These are phyloP conservation scores for Penicillium maclennaniae DNA, from an alignment of 495 filamentous ascomycete genomes.

Conservation along the genomic window DNA sequence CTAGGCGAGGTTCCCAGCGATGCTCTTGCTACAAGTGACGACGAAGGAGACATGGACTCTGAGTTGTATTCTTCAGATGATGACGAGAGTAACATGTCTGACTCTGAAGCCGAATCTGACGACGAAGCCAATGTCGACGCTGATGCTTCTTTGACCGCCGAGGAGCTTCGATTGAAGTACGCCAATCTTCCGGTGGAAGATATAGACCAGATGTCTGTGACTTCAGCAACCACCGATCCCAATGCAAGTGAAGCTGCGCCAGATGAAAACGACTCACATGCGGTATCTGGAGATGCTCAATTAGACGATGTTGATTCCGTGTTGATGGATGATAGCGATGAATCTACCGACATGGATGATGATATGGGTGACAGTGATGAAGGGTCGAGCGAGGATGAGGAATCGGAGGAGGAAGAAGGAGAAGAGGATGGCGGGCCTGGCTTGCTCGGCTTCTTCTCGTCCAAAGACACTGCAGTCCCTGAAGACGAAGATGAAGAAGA, in stretches of 20 bases:
- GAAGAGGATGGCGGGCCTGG: slow-evolving; percentile 55
- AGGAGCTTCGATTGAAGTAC: slow-evolving; percentile 78
- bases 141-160: slow-evolving; percentile 73
- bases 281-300: slow-evolving; percentile 28
- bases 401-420: slow-evolving; percentile 33
- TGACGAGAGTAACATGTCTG: slow-evolving; percentile 71
- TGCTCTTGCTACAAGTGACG: slow-evolving; percentile 42
- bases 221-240: slow-evolving; percentile 16
- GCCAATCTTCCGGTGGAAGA: slow-evolving; percentile 52
- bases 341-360: slow-evolving; percentile 86
- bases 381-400: slow-evolving; percentile 43
- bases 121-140: slow-evolving; percentile 49
- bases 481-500: slow-evolving; percentile 30
- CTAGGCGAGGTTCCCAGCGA: slow-evolving; percentile 43
- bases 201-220: slow-evolving; percentile 27
- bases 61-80: slow-evolving; percentile 39
- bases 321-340: slow-evolving; percentile 70
- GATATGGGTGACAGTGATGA: slow-evolving; percentile 68
- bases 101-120: slow-evolving; percentile 41
- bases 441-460: slow-evolving; percentile 63
- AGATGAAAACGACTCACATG: slow-evolving; percentile 26
- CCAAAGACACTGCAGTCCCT: slow-evolving; percentile 40
- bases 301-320: slow-evolving; percentile 65
- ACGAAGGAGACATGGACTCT: slow-evolving; percentile 43
- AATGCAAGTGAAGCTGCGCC: slow-evolving; percentile 18